Evolutionary conservation across 768 basidiomycete genomes (phyloP).

Genomic region (Mycena albidolilacea): DNA sequence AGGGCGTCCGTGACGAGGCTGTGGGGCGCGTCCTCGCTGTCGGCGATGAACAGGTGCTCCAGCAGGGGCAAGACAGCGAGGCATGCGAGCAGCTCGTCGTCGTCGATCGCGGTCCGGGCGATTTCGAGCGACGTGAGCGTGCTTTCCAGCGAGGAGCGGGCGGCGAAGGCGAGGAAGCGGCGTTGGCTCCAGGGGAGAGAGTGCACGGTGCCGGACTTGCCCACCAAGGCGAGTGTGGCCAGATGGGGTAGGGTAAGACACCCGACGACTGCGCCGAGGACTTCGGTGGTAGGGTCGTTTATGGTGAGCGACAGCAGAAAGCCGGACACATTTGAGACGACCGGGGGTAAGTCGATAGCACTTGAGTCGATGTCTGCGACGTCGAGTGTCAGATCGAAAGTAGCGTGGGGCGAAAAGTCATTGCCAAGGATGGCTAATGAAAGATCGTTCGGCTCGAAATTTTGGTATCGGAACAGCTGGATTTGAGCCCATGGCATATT

Average conservation of each 20-base stretch:
- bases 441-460: neutral
- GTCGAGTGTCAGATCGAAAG: neutral
- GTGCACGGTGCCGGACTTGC: neutral
- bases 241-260: slow-evolving; percentile 10
- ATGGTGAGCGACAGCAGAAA: neutral
- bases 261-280: slow-evolving; percentile 15
- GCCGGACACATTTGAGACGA: neutral
- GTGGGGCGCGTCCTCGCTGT: neutral
- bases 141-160: slow-evolving; percentile 6
- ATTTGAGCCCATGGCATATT: slow-evolving; percentile 23
- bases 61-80: slow-evolving; percentile 14
- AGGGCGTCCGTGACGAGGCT: slow-evolving; percentile 15
- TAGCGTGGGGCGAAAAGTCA: neutral
- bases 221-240: neutral
- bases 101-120: neutral
- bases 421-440: neutral
- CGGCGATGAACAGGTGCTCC: slow-evolving; percentile 9
- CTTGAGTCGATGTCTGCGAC: neutral
- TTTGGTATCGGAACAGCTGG: neutral
- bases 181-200: slow-evolving; percentile 4
- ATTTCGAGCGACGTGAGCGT: slow-evolving; percentile 12
- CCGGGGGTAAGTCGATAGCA: neutral
- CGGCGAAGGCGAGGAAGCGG: slow-evolving; percentile 10
- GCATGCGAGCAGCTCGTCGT: neutral
- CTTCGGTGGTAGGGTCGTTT: neutral